Conservation (phyloP, 768 basidiomycete species). For the Botryobasidium botryosum region DNA sequence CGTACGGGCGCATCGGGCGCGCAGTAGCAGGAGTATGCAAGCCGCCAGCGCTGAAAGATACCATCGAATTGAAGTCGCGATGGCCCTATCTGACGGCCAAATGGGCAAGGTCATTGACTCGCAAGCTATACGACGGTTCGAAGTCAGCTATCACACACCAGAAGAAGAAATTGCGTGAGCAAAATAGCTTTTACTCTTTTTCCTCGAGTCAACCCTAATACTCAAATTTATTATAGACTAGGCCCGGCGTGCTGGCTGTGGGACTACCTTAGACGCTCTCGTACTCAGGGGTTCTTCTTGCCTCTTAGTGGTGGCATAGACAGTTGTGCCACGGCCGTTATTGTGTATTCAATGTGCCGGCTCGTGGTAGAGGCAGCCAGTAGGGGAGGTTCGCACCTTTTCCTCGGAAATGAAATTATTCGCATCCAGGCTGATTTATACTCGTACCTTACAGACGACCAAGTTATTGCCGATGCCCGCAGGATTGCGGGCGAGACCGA, state of each 20-base stretch:
- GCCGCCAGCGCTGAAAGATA: slow-evolving; percentile 62
- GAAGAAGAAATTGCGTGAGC: slow-evolving; percentile 97
- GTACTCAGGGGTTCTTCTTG: slow-evolving; percentile 87
- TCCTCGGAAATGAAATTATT: background rate
- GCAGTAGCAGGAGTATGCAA: slow-evolving; percentile 77
- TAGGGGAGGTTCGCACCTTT: slow-evolving; percentile 38
- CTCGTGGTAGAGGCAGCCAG: slow-evolving; percentile 67
- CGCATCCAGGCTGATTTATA: background rate
- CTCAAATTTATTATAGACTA: slow-evolving; percentile 31
- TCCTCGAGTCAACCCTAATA: background rate
- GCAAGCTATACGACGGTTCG: slow-evolving; percentile 30
- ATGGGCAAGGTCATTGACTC: slow-evolving; percentile 36
- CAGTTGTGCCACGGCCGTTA: slow-evolving; percentile 90
- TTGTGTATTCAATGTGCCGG: slow-evolving; percentile 93
- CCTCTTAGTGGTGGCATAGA: slow-evolving; percentile 95
- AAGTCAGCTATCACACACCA: slow-evolving; percentile 62
- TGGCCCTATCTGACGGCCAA: slow-evolving; percentile 60
- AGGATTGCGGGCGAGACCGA: slow-evolving; percentile 75
- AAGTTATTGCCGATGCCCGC: slow-evolving; percentile 81
- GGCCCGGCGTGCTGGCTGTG: slow-evolving; percentile 99
- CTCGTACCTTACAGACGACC: slow-evolving; percentile 33
- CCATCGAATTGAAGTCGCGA: slow-evolving; percentile 64
- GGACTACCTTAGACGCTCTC: slow-evolving; percentile 92
- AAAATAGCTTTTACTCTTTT: background rate
- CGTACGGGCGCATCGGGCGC: slow-evolving; percentile 75